Percentiles rank a stretch among this genome's conserved stretches.
Evolutionary conservation across 176 grass and related monocot species (phyloP).

Genomic region (Triticum monococcum): DNA sequence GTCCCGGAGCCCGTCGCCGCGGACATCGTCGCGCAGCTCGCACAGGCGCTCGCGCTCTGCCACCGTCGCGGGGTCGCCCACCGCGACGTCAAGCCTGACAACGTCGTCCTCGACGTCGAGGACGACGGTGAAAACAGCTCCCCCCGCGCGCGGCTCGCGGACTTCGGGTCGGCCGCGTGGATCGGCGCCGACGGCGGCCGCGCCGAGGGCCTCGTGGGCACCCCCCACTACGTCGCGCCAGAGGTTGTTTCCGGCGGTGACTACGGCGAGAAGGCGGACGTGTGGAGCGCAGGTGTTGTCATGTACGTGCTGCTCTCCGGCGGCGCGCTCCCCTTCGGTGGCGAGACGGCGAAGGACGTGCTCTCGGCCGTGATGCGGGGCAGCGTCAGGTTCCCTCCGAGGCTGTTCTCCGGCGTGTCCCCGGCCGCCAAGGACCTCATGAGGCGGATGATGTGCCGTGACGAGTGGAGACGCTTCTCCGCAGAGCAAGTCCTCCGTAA

Average conservation of each 20-base stretch:
- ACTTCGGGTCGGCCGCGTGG: conserved; percentile 82
- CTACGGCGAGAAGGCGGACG: conserved; percentile 81
- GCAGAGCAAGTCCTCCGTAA: conserved; percentile 85
- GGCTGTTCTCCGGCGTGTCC: conserved; percentile 59
- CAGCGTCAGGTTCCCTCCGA: conserved; percentile 55
- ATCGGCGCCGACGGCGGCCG: conserved; percentile 39
- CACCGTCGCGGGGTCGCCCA: conserved; percentile 71
- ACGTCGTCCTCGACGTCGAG: conserved; percentile 60
- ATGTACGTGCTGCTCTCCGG: conserved; percentile 81
- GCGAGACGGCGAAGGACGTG: conserved; percentile 63
- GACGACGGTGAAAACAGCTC: background rate
- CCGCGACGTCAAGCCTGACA: conserved; percentile 83
- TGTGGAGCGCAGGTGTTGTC: conserved; percentile 88
- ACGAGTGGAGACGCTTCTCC: conserved; percentile 64
- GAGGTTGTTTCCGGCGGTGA: conserved; percentile 67
- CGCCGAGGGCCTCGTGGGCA: conserved; percentile 70
- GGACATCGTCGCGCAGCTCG: conserved; percentile 45
- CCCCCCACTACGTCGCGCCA: conserved; percentile 78
- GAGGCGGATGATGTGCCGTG: conserved; percentile 75
- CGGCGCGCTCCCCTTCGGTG: conserved; percentile 72
- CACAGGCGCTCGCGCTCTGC: conserved; percentile 56
- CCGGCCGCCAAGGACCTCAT: conserved; percentile 74
- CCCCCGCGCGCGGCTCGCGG: conserved; percentile 51
- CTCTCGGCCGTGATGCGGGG: conserved; percentile 53
- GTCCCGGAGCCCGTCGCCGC: conserved; percentile 60